Percentiles rank a stretch among this genome's conserved stretches.
Conservation (phyloP, 768 basidiomycete species). For the Cystobasidium ongulense region DNA sequence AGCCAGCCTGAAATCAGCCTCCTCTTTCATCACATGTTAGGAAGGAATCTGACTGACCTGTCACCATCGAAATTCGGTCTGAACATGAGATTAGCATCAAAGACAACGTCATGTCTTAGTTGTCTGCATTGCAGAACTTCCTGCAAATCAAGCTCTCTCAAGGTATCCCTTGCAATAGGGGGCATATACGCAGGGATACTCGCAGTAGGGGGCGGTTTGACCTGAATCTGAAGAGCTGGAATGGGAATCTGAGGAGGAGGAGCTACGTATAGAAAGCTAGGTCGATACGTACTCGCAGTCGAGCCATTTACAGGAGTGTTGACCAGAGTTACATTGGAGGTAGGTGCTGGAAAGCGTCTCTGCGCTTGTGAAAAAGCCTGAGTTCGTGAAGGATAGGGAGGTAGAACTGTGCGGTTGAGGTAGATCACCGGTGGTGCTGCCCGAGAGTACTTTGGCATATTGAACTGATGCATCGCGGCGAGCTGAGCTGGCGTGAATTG, state of each 20-base stretch:
- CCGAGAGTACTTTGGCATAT: neutral
- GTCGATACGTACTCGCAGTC: neutral
- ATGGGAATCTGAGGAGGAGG: neutral
- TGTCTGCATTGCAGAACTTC: slow-evolving; percentile 82
- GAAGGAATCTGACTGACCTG: slow-evolving; percentile 15
- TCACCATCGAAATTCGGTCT: slow-evolving; percentile 43
- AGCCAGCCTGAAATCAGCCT: slow-evolving; percentile 49
- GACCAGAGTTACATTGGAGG: neutral
- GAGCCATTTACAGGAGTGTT: too few species aligned
- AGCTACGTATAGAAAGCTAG: neutral
- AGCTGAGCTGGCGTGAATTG: neutral
- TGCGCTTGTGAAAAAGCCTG: neutral
- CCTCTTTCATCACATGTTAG: slow-evolving; percentile 1
- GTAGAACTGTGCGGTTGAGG: neutral
- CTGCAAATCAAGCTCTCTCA: slow-evolving; percentile 75
- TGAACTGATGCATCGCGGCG: neutral
- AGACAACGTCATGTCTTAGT: slow-evolving; percentile 53
- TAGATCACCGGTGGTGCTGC: neutral
- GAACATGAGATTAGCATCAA: slow-evolving; percentile 44
- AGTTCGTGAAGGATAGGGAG: neutral
- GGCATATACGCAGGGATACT: slow-evolving; percentile 59
- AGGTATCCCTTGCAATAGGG: slow-evolving; percentile 69
- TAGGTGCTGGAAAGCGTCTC: neutral
- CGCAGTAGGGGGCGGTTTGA: neutral
- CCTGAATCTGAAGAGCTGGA: neutral